These are phyloP conservation scores for Alliaria petiolata DNA, from an alignment of 345 rosid genomes.

Conservation along the genomic window DNA sequence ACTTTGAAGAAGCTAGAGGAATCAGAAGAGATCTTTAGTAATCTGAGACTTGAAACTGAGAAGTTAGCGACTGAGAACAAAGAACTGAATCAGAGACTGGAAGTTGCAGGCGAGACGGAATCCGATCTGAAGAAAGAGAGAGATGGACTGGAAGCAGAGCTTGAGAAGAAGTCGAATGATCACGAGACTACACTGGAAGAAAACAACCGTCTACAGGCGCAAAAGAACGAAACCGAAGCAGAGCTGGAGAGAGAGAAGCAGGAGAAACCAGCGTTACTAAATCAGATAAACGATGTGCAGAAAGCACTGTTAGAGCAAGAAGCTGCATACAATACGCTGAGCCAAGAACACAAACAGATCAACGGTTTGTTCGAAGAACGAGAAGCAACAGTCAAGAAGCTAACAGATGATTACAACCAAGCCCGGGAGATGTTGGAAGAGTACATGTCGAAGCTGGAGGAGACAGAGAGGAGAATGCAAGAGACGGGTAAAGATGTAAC, in stretches of 20 bases:
- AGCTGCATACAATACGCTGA: slow-evolving; percentile 38
- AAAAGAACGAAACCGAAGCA: slow-evolving; percentile 40
- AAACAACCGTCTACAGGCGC: slow-evolving; percentile 26
- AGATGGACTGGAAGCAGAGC: slow-evolving; percentile 32
- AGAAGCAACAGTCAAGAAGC: slow-evolving; percentile 36
- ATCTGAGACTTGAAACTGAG: no score
- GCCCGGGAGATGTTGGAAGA: slow-evolving; percentile 43
- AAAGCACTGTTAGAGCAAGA: slow-evolving; percentile 39
- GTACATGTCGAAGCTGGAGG: slow-evolving; percentile 37
- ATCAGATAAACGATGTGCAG: slow-evolving; percentile 41
- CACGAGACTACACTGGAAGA: slow-evolving; percentile 35
- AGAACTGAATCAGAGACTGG: no score
- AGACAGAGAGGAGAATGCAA: slow-evolving; percentile 50
- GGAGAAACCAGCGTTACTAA: slow-evolving; percentile 41
- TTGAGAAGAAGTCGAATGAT: slow-evolving; percentile 8
- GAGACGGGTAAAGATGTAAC: slow-evolving; percentile 37
- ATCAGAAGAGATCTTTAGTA: slow-evolving; percentile 40
- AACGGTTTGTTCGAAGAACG: slow-evolving; percentile 37
- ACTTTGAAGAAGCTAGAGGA: slow-evolving; percentile 49
- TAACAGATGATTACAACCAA: slow-evolving; percentile 42
- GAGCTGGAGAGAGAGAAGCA: slow-evolving; percentile 52
- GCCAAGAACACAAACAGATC: slow-evolving; percentile 46
- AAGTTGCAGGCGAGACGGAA: no score
- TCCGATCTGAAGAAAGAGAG: slow-evolving; percentile 38
- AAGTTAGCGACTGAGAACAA: no score